Percentiles rank a stretch among this genome's conserved stretches.
Evolutionary conservation across 179 eudicot species (phyloP).

Genomic region (Actinidia chinensis): DNA sequence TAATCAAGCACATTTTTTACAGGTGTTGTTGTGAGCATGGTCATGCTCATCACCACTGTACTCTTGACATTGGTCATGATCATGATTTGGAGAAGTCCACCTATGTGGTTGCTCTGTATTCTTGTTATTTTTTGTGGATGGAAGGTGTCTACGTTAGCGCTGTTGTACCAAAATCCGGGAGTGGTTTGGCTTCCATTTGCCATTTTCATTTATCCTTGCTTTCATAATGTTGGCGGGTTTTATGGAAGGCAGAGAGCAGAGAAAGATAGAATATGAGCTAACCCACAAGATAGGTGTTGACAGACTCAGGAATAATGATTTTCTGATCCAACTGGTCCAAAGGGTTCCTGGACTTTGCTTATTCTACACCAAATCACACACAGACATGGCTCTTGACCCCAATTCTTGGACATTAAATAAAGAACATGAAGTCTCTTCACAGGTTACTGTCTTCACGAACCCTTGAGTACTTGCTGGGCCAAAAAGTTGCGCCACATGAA

Average conservation of each 20-base stretch:
- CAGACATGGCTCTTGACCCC: slow-evolving; percentile 76
- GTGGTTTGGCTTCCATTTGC: slow-evolving; percentile 91
- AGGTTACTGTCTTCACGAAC: slow-evolving; percentile 57
- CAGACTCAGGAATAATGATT: slow-evolving; percentile 39
- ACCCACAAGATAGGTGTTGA: slow-evolving; percentile 47
- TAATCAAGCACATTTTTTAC: slow-evolving; percentile 18
- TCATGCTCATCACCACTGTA: slow-evolving; percentile 84
- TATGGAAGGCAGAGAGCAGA: slow-evolving; percentile 67
- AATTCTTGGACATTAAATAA: slow-evolving; percentile 62
- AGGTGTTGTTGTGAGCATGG: slow-evolving; percentile 77
- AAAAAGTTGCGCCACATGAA: slow-evolving; percentile 48
- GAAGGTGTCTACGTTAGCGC: slow-evolving; percentile 63
- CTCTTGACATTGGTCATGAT: no score
- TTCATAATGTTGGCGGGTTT: slow-evolving; percentile 73
- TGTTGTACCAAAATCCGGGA: slow-evolving; percentile 58
- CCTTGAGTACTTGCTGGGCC: slow-evolving; percentile 48
- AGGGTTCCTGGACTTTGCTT: slow-evolving; percentile 70
- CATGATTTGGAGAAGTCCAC: no score
- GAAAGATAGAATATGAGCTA: slow-evolving; percentile 50
- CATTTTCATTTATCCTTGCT: slow-evolving; percentile 54
- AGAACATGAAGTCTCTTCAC: slow-evolving; percentile 61
- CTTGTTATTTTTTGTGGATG: no score
- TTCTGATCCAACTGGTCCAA: slow-evolving; percentile 41
- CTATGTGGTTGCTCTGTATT: no score
- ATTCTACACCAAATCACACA: slow-evolving; percentile 62